Conservation (phyloP, 1,139 yeast genomes). For the Saccharomycopsis crataegensis region DNA sequence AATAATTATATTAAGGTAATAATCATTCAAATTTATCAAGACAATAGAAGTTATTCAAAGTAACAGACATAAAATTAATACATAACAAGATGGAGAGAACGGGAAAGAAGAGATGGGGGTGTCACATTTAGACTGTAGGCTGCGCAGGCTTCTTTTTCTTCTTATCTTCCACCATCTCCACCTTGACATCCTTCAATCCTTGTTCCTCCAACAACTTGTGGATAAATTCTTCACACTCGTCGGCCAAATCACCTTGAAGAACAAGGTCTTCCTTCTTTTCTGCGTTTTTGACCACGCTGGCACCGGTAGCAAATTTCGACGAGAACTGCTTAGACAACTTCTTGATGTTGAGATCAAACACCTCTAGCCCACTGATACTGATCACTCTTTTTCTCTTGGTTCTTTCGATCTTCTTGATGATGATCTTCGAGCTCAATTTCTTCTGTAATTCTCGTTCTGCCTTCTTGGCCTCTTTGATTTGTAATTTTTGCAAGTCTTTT, state of each 20-base stretch:
- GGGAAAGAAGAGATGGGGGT: not conserved
- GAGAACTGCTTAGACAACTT: slow-evolving; percentile 89
- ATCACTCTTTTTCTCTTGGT: slow-evolving; percentile 85
- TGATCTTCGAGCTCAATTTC: slow-evolving; percentile 70
- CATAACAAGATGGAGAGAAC: not conserved
- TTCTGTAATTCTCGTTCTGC: slow-evolving; percentile 79
- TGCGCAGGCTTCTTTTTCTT: slow-evolving; percentile 52
- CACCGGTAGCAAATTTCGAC: slow-evolving; percentile 93
- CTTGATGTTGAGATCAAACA: slow-evolving; percentile 82
- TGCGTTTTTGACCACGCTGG: slow-evolving; percentile 85
- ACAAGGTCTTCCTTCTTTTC: slow-evolving; percentile 90
- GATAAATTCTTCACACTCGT: slow-evolving; percentile 77
- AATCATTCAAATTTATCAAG: not conserved
- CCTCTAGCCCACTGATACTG: slow-evolving; percentile 82
- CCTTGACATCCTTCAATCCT: slow-evolving; percentile 77
- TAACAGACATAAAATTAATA: not conserved
- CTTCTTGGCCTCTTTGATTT: slow-evolving; percentile 82
- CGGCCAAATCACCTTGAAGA: slow-evolving; percentile 94
- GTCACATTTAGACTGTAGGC: not conserved
- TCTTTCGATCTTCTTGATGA: slow-evolving; percentile 82
- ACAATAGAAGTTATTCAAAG: not conserved
- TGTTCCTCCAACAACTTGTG: slow-evolving; percentile 67
- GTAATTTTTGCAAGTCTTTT: slow-evolving; percentile 76
- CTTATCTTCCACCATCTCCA: slow-evolving; percentile 78
- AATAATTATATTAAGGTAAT: not conserved